phyloP scores from a whole-genome alignment of 2,329 filamentous ascomycete genomes.

The Orbilia oligospora region DNA sequence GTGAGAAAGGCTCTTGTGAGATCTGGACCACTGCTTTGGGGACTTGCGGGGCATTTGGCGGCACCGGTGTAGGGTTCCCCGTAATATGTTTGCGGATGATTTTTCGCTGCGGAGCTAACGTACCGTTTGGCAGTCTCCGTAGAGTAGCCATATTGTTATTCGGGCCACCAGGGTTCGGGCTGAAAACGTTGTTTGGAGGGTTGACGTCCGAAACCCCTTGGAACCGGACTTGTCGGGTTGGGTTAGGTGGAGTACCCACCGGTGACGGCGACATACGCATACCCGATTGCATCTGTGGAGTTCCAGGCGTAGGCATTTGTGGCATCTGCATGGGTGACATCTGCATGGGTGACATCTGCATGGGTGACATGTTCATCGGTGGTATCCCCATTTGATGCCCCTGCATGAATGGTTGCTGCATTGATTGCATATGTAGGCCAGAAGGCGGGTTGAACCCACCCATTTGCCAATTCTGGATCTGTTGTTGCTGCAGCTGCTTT shows the following conservation, averaged over 20 bases:
- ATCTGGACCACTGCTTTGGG: not conserved
- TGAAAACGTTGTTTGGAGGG: not conserved
- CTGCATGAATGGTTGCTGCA: not conserved
- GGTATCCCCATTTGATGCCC: too few relatives aligned
- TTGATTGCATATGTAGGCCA: not conserved
- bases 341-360: not conserved
- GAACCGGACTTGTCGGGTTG: conserved; percentile 4
- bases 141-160: not conserved
- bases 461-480: not conserved
- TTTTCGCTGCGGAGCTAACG: not conserved
- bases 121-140: not conserved
- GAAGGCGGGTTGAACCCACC: not conserved
- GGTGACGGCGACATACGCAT: too few relatives aligned
- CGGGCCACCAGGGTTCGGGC: not conserved
- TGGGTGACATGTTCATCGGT: not conserved
- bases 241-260: not conserved
- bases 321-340: too few relatives aligned
- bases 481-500: too few relatives aligned
- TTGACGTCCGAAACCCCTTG: not conserved
- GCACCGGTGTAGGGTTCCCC: too few relatives aligned
- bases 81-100: not conserved
- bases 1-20: conserved; percentile 5
- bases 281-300: too few relatives aligned
- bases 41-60: not conserved
- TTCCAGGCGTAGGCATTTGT: too few relatives aligned